Percentiles rank a stretch among this genome's conserved stretches.
Evolutionary conservation across 2,329 filamentous ascomycete genomes (phyloP).

Genomic region (Aspergillus hortae): DNA sequence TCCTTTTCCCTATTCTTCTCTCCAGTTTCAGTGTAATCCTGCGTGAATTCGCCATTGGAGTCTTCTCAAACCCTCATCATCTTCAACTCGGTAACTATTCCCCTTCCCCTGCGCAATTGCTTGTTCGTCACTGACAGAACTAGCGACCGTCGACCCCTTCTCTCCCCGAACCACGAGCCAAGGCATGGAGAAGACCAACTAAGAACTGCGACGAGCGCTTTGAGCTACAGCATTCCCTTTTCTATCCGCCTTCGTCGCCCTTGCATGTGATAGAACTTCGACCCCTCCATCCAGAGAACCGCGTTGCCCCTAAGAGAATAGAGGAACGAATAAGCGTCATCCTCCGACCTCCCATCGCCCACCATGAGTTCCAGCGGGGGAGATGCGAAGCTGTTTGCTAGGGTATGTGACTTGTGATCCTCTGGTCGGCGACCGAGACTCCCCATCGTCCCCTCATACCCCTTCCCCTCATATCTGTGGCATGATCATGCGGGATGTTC

Average conservation of each 20-base stretch:
- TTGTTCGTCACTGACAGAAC: background rate
- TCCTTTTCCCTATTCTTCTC: slow-evolving; percentile 3
- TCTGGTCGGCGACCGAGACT: slow-evolving; percentile 13
- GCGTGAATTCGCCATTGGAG: background rate
- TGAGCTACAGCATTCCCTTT: slow-evolving; percentile 4
- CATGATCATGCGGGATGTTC: slow-evolving; percentile 7
- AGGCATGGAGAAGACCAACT: slow-evolving; percentile 24
- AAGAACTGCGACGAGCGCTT: slow-evolving; percentile 12
- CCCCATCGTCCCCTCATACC: slow-evolving; percentile 6
- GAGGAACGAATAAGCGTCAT: slow-evolving; percentile 1
- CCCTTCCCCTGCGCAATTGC: background rate
- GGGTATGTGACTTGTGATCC: slow-evolving; percentile 60
- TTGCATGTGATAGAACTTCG: background rate
- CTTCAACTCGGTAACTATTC: background rate
- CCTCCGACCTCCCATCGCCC: slow-evolving; percentile 9
- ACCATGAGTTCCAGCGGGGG: slow-evolving; percentile 69
- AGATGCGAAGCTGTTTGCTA: slow-evolving; percentile 98
- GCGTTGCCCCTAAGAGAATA: background rate
- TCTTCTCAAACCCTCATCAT: background rate
- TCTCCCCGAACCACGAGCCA: background rate
- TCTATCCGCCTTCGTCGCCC: slow-evolving; percentile 3
- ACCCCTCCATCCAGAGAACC: background rate
- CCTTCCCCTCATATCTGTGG: slow-evolving; percentile 8
- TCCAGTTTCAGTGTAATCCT: background rate
- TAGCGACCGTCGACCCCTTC: background rate